phyloP scores from a whole-genome alignment of 805 yeast species.

The Sungouiella thailandica region DNA sequence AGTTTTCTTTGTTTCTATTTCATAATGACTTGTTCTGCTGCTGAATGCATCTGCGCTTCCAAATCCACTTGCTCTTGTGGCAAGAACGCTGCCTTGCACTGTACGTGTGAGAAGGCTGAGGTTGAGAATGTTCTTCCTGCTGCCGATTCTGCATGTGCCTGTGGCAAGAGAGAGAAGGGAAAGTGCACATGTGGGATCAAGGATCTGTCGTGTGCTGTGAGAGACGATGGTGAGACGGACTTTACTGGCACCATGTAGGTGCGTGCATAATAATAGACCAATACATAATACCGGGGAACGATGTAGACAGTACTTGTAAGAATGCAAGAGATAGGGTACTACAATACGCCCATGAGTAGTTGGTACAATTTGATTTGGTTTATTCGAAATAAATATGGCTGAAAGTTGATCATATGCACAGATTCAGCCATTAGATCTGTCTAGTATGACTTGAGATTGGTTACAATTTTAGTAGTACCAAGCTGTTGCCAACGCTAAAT shows the following conservation, averaged over 20 bases:
- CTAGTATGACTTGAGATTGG: too few species aligned
- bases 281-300: too few species aligned
- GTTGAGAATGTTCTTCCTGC: constrained; percentile 46
- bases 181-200: constrained; percentile 53
- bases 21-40: constrained; percentile 25
- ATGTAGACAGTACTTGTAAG: too few species aligned
- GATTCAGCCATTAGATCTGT: too few species aligned
- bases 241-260: constrained; percentile 32
- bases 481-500: too few species aligned
- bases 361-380: too few species aligned
- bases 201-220: constrained; percentile 28
- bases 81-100: constrained; percentile 52
- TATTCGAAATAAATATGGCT: too few species aligned
- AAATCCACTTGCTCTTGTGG: constrained; percentile 65
- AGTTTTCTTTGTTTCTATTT: too few species aligned
- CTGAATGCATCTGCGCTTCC: constrained; percentile 53
- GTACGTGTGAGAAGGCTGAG: constrained; percentile 49
- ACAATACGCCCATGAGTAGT: too few species aligned
- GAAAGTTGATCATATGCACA: too few species aligned
- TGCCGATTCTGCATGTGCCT: constrained; percentile 46
- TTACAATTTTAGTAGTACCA: too few species aligned
- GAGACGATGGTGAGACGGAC: constrained; percentile 60
- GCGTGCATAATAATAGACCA: background rate
- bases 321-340: too few species aligned
- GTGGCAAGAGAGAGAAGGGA: constrained; percentile 52